Conservation (phyloP, 2,329 filamentous ascomycete genomes). For the Fusarium odoratissimum region DNA sequence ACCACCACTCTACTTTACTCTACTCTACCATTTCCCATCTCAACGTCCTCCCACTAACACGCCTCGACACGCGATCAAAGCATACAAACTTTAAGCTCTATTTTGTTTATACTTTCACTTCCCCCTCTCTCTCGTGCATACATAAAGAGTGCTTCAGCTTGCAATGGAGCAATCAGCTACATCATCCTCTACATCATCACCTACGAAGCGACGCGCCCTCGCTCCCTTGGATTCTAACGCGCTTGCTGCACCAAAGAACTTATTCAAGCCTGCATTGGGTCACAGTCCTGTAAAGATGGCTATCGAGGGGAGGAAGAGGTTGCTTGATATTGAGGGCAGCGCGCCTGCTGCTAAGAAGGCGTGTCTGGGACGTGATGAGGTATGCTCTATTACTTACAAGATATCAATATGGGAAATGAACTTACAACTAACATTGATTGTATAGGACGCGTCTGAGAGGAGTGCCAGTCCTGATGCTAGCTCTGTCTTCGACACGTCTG, state of each 20-base stretch:
- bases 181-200: slow-evolving; percentile 47
- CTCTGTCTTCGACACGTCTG: slow-evolving; percentile 63
- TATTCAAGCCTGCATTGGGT: slow-evolving; percentile 36
- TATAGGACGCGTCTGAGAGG: slow-evolving; percentile 45
- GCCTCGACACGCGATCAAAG: slow-evolving; percentile 16
- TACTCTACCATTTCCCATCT: slow-evolving; percentile 11
- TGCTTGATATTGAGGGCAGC: slow-evolving; percentile 41
- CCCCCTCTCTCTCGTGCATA: not conserved
- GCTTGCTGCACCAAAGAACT: slow-evolving; percentile 47
- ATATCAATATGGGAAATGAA: not conserved
- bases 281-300: slow-evolving; percentile 43
- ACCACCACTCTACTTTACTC: slow-evolving; percentile 20
- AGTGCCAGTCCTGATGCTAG: slow-evolving; percentile 56
- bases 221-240: slow-evolving; percentile 60
- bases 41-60: slow-evolving; percentile 29
- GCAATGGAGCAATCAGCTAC: slow-evolving; percentile 39
- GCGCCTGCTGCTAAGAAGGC: slow-evolving; percentile 49
- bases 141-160: not conserved
- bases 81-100: not conserved
- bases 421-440: slow-evolving; percentile 1
- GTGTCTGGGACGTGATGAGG: slow-evolving; percentile 49
- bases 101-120: not conserved
- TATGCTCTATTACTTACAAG: slow-evolving; percentile 23
- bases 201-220: slow-evolving; percentile 62
- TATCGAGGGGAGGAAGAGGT: slow-evolving; percentile 46